phyloP scores from a whole-genome alignment of 2,329 filamentous ascomycete genomes.

The Colletotrichum tofieldiae region DNA sequence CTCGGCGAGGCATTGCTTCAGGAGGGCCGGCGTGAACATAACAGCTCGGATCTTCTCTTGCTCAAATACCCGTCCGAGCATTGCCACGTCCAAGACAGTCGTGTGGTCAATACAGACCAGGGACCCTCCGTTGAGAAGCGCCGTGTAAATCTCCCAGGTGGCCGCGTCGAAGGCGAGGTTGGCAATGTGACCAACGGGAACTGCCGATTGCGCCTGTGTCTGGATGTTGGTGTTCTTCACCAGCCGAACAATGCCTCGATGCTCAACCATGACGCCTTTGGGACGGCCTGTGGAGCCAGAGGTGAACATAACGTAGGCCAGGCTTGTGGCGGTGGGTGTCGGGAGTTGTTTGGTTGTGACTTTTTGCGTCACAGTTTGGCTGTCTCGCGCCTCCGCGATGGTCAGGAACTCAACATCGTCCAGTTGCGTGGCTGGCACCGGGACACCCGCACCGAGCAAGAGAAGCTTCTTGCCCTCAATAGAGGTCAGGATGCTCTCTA shows the following conservation, averaged over 20 bases:
- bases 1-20: conserved; percentile 46
- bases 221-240: conserved; percentile 16
- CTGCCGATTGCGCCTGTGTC: not conserved
- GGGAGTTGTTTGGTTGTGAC: not conserved
- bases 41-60: conserved; percentile 55
- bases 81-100: conserved; percentile 34
- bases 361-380: not conserved
- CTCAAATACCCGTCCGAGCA: conserved; percentile 40
- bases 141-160: conserved; percentile 44
- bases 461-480: conserved; percentile 28
- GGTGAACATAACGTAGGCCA: conserved; percentile 62
- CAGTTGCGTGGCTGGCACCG: not conserved
- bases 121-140: conserved; percentile 44
- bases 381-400: not conserved
- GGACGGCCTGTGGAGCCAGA: conserved; percentile 66
- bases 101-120: conserved; percentile 44
- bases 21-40: conserved; percentile 43
- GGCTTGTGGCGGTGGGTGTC: conserved; percentile 28
- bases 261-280: conserved; percentile 61
- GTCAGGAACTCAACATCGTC: not conserved
- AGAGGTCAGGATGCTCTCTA: conserved; percentile 40
- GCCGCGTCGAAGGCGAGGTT: conserved; percentile 46
- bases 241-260: conserved; percentile 40
- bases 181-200: conserved; percentile 7
- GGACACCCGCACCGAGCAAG: conserved; percentile 6